Base-by-base conservation (phyloP, 1,284 basidiomycete genomes). In the Microbotryomycetes sp. region DNA sequence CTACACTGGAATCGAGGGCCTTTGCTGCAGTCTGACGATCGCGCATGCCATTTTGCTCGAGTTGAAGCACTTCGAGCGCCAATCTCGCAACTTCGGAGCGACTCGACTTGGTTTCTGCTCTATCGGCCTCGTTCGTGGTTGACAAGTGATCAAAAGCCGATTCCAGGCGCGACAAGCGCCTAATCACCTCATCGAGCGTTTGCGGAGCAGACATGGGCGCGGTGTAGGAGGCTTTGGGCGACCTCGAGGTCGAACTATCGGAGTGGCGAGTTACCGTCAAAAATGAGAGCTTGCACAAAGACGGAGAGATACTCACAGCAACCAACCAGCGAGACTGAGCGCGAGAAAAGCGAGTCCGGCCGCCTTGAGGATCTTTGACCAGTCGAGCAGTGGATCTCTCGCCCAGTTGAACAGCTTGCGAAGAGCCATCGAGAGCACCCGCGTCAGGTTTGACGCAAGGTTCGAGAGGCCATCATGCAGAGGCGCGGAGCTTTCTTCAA, bases 121-220 rank as follows among this genome's bases (percentile, higher is more conserved):
- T 62, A 18, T 72, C 66, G 11, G 49, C 15, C 3, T 27, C 51
- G 30, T 60, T 51, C 85, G 84, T n/a, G 16, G 63, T 58, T 0
- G 76, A 73, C 2, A 77, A 61, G 5, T 69, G 54, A 2, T 70
- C 69, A 26, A 77, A 68, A 0, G 74, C 73, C 0, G 65, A 56
- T 52, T 79, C 78, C 48, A 79, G 69, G 3, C 69, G 60, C 1
- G 73, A 66, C 3, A 93, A 76, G 11, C 90, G 83, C 1, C 79
- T 77, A 3, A 85, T 79, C 23, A 92, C 77, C 63, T 88, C 88
- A 5, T 83, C 81, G 52, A 91, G 77, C 69, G 87, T 82, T 13
- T 80, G 79, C 1, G 85, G 82, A 5, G 87, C 86, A 5, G 79
- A 71, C 9, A 81, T 79, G 0, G 88, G 85, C 2, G 73, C 61